These are phyloP conservation scores for Kodamaea hsintzibuensis DNA, from an alignment of 805 yeast species.

Conservation along the genomic window DNA sequence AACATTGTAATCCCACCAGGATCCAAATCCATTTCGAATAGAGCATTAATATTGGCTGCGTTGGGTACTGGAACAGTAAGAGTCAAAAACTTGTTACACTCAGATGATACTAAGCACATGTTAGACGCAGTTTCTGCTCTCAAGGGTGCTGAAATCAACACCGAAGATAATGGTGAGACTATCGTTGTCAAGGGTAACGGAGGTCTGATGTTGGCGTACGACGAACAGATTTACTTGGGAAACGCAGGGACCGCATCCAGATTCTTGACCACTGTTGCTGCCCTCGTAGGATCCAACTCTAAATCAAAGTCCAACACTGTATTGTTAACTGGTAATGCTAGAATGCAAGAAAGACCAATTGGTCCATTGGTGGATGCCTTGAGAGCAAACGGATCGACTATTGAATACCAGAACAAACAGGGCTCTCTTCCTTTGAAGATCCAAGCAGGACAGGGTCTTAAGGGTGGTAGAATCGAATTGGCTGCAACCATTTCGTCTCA, in stretches of 20 bases:
- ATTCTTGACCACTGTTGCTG: slow-evolving; percentile 87
- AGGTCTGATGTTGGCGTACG: slow-evolving; percentile 66
- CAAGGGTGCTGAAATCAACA: slow-evolving; percentile 76
- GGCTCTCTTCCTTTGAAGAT: slow-evolving; percentile 89
- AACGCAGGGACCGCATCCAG: slow-evolving; percentile 98
- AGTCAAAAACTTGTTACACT: slow-evolving; percentile 83
- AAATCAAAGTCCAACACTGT: slow-evolving; percentile 42
- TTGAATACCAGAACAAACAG: slow-evolving; percentile 66
- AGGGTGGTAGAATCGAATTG: slow-evolving; percentile 90
- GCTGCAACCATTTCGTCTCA: slow-evolving; percentile 97
- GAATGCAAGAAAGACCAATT: slow-evolving; percentile 97
- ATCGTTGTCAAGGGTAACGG: slow-evolving; percentile 83
- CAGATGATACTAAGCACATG: slow-evolving; percentile 97
- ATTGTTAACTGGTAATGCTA: slow-evolving; percentile 84
- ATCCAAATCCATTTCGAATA: slow-evolving; percentile 92
- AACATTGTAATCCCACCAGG: slow-evolving; percentile 84
- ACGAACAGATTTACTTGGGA: slow-evolving; percentile 79
- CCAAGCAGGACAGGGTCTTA: slow-evolving; percentile 65
- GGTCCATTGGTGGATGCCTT: slow-evolving; percentile 95
- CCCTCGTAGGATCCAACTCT: slow-evolving; percentile 59
- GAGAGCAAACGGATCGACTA: slow-evolving; percentile 70
- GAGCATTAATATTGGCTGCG: slow-evolving; percentile 92
- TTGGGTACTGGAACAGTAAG: slow-evolving; percentile 83
- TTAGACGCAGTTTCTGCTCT: slow-evolving; percentile 77
- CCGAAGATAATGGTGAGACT: slow-evolving; percentile 91